Base-by-base conservation (phyloP, 208 protist species). In the Wallacemonas sp. region DNA sequence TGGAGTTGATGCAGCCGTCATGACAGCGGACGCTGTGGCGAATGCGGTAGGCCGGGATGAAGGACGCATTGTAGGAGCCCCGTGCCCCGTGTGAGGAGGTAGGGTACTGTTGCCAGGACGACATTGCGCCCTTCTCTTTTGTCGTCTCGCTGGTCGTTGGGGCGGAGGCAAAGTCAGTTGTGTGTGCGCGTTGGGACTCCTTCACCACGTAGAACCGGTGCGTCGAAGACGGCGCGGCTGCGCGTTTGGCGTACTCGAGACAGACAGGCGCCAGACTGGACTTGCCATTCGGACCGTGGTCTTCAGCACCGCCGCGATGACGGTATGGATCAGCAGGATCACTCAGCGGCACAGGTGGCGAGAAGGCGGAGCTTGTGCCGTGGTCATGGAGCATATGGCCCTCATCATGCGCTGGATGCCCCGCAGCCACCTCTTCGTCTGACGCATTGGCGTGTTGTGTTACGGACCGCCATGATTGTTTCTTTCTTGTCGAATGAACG, bases 1-100 rank as follows among this genome's bases (percentile, higher is more conserved):
- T 66, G 45, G 71, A 75, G 66, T 88, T 88, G 39, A 88, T 62
- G 64, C 78, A 82, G 31, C 78, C 82, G n/a, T 63, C 42, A 38
- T 88, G 82, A 4, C 72, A 73, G 28, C 53, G 45, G 1, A 84
- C 51, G 27, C 70, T 67, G 22, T 38, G 51, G 2, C 12, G 22
- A 14, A 82, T 49, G 12, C 42, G n/a, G 59, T 78, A 45, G 26
- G 72, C 71, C n/a, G 39, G 39, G 14, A 66, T 53, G 31, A 56
- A 75, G 6, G 30, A 24, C n/a, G 67, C 62, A 45, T 45, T 65
- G 17, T 65, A 68, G 2, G 47, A 75, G 22, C 33, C 11, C 28
- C 47, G 42, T 44, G 55, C 33, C 19, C 31, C 22, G 31, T 34
- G 30, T 27, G 5, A 31, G 14, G 21, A 66, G 39, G 46, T 54